A percentile compares a stretch with the other conserved stretches of the same genome.
Evolutionary conservation across 148 eudicot genomes (phyloP).

Genomic region (Polygonum aviculare): DNA sequence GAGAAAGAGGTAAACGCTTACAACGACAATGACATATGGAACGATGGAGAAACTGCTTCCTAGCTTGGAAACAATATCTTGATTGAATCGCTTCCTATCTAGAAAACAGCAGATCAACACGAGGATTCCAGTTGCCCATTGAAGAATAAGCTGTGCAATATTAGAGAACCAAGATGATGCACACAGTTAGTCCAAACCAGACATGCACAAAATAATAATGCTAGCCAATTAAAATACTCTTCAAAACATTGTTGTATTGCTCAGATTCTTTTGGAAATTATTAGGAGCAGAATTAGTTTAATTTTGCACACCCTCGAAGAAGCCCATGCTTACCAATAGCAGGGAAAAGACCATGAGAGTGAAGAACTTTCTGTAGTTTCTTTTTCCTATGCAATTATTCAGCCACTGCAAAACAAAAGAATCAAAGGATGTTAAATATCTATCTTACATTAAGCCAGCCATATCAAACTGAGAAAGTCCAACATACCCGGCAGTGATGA

Average conservation of each 20-base stretch:
- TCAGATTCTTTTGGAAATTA: too few species aligned
- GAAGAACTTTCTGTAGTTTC: conserved; percentile 89
- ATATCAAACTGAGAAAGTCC: background rate
- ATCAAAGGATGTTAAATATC: background rate
- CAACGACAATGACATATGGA: conserved; percentile 95
- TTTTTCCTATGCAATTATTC: conserved; percentile 59
- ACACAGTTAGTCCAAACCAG: too few species aligned
- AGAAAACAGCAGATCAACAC: conserved; percentile 75
- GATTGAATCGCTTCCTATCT: conserved; percentile 63
- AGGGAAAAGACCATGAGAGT: conserved; percentile 88
- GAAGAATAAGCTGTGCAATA: conserved; percentile 94
- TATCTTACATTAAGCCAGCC: background rate
- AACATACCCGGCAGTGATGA: conserved; percentile 98
- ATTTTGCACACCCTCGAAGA: background rate
- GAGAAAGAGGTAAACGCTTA: conserved; percentile 23
- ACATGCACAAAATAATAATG: too few species aligned
- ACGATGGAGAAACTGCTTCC: conserved; percentile 96
- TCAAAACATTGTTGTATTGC: too few species aligned
- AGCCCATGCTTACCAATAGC: conserved; percentile 55
- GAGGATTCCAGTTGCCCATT: conserved; percentile 92
- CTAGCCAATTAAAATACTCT: too few species aligned
- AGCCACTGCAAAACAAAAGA: conserved; percentile 40
- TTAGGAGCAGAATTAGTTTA: too few species aligned
- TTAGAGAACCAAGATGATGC: conserved; percentile 4
- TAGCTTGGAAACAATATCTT: conserved; percentile 64